phyloP scores from a whole-genome alignment of 805 yeast genomes.

The Diddensiella transvaalensis region DNA sequence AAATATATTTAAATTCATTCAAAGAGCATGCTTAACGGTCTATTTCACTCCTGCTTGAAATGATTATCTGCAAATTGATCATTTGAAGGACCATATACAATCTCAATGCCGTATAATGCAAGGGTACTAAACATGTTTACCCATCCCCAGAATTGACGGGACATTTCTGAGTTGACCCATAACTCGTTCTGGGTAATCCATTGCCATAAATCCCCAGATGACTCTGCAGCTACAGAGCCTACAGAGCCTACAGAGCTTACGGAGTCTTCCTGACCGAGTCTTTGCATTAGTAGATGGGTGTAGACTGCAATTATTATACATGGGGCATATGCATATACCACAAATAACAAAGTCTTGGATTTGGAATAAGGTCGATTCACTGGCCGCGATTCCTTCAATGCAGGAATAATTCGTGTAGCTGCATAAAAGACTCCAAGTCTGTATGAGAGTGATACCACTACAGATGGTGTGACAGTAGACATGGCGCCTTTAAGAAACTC shows the following conservation, averaged over 20 bases:
- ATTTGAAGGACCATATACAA: conserved; percentile 38
- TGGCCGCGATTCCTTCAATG: conserved; percentile 15
- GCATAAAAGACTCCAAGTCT: conserved; percentile 81
- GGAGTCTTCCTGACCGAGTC: conserved; percentile 49
- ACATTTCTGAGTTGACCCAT: conserved; percentile 42
- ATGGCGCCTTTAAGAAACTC: conserved; percentile 47
- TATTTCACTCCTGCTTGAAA: conserved; percentile 17
- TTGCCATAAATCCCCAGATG: conserved; percentile 7
- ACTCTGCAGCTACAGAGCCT: neutral
- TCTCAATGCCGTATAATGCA: conserved; percentile 74
- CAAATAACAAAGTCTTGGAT: conserved; percentile 23
- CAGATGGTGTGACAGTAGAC: conserved; percentile 72
- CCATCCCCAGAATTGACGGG: conserved; percentile 99
- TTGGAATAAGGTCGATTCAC: conserved; percentile 14
- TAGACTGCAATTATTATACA: conserved; percentile 93
- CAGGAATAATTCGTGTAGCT: conserved; percentile 91
- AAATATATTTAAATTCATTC: neutral
- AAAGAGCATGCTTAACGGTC: neutral
- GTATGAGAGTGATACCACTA: conserved; percentile 75
- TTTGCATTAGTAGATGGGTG: conserved; percentile 89
- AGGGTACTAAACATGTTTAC: conserved; percentile 79
- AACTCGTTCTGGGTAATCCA: conserved; percentile 13
- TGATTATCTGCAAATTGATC: conserved; percentile 19
- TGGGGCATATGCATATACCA: conserved; percentile 86
- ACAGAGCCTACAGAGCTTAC: neutral